Evolutionary conservation across 2,329 filamentous ascomycete species (phyloP), one percentile per base, ranked within the genome.

Genomic region (Exserohilum turcica): DNA sequence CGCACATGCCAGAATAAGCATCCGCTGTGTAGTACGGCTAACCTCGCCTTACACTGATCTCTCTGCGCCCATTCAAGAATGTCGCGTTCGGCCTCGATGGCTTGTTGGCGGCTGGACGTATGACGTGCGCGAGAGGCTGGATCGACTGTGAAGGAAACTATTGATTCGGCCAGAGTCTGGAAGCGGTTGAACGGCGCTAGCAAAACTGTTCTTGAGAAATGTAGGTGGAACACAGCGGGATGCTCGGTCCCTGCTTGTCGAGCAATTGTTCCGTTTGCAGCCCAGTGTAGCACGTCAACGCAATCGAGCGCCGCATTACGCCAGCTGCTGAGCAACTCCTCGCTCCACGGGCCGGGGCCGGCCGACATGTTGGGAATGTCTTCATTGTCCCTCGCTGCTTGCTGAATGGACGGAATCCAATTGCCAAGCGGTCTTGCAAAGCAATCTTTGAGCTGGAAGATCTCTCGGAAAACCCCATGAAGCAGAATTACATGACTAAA

Each of bases 201-300:
- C 1, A 86, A 65, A 0, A 84, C 67, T 1, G 84, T 74, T 2
- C 83, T 75, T 0, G 83, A 78, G 1, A 81, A 65, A 58, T 86
- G 83, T 2, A 86, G 75, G 58, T 85, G 82, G 5, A 84, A 65
- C 0, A 85, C 75, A 1, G 80, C 82, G 1, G 80, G 76, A 53
- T 84, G 82, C 53, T 85, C 82, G 3, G 79, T 69, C 0, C 82
- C 83, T 2, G 76, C 73, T 1, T 78, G 71, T 35, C 78, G 76
- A 2, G 79, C 79, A 21, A 83, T 79, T 0, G 76, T 77, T 21
- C 76, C 79, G 56, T 84, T 84, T 1, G 82, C 83, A 12, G 78
- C 76, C 83, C 83, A 85, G 60, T 85, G 82, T 1, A 86, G 74
- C 0, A 84, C 77, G 50, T 85, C 83, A 3, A 86, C 61, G 32